Evolutionary conservation across 1,139 yeast species (phyloP).

Genomic region (Geotrichum candidum): DNA sequence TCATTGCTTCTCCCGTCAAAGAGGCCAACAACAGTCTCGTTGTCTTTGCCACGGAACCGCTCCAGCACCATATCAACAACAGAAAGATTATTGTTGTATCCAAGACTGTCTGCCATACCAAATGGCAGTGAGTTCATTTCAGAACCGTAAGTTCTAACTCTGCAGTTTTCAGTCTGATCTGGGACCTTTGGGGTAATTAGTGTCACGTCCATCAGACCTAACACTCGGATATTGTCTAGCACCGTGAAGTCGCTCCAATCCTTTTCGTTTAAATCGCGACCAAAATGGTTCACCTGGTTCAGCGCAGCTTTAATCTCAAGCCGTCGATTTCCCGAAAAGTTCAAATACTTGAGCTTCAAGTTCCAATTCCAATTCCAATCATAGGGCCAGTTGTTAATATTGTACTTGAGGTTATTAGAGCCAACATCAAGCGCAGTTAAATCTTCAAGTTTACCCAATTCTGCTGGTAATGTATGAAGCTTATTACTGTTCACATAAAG

Average conservation of each 20-base stretch:
- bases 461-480: constrained; percentile 83
- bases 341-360: constrained; percentile 65
- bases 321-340: constrained; percentile 86
- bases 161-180: constrained; percentile 74
- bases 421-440: constrained; percentile 82
- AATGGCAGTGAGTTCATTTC: constrained; percentile 70
- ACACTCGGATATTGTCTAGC: constrained; percentile 59
- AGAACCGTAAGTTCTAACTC: constrained; percentile 88
- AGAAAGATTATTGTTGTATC: constrained; percentile 59
- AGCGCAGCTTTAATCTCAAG: constrained; percentile 71
- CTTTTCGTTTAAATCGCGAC: constrained; percentile 25
- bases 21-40: constrained; percentile 65
- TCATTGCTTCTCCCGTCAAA: constrained; percentile 75
- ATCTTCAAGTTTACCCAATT: constrained; percentile 62
- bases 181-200: constrained; percentile 77
- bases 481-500: constrained; percentile 77
- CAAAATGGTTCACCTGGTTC: constrained; percentile 34
- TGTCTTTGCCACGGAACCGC: constrained; percentile 79
- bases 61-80: constrained; percentile 83
- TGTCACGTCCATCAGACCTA: constrained; percentile 94
- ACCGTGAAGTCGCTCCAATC: constrained; percentile 73
- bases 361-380: constrained; percentile 98
- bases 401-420: constrained; percentile 81
- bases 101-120: constrained; percentile 87
- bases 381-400: constrained; percentile 88